These are phyloP conservation scores for Lentinula detonsa DNA, from an alignment of 768 basidiomycete species.

Conservation along the genomic window DNA sequence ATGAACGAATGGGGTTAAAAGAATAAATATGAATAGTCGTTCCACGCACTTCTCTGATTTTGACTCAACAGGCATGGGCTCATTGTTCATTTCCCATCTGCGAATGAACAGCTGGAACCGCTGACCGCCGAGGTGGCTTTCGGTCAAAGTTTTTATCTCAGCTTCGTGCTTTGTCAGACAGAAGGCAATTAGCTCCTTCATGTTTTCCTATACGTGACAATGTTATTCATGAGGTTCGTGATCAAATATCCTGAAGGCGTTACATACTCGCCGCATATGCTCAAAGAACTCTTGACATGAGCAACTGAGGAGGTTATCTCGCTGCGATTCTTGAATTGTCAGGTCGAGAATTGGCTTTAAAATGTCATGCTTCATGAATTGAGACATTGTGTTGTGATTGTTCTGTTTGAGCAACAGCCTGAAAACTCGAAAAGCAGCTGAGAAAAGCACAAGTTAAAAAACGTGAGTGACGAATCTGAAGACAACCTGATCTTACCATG, in stretches of 20 bases:
- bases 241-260: not conserved
- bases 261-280: constrained; percentile 72
- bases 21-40: constrained; percentile 1
- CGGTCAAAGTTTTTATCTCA: constrained; percentile 56
- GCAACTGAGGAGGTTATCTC: constrained; percentile 91
- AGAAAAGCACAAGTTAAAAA: constrained; percentile 7
- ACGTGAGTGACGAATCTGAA: constrained; percentile 5
- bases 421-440: constrained; percentile 92
- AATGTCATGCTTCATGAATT: constrained; percentile 81
- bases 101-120: constrained; percentile 70
- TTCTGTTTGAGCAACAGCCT: constrained; percentile 77
- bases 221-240: not conserved
- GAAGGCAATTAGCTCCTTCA: constrained; percentile 78
- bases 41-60: constrained; percentile 44
- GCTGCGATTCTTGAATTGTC: constrained; percentile 72
- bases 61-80: constrained; percentile 54
- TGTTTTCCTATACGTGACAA: constrained; percentile 66
- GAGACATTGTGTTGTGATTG: constrained; percentile 66
- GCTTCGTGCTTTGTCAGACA: constrained; percentile 76
- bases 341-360: constrained; percentile 80
- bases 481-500: constrained; percentile 55
- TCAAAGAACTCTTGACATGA: constrained; percentile 97
- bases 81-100: constrained; percentile 90
- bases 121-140: constrained; percentile 53
- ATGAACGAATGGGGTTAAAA: constrained; percentile 9